Conservation (phyloP, 73 alveolate species). For the Paramecium caudatum region DNA sequence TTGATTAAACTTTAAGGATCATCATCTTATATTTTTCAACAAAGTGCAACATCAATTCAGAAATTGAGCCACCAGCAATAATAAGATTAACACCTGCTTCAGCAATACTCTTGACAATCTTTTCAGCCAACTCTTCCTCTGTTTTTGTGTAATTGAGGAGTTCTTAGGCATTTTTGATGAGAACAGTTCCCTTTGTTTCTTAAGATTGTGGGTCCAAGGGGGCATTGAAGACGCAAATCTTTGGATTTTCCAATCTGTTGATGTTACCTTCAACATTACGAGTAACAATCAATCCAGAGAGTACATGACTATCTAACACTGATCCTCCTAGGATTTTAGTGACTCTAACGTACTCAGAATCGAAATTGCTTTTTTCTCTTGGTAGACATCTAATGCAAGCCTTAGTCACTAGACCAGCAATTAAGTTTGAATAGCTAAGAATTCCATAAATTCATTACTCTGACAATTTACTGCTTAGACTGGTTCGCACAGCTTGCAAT, state of each 20-base stretch:
- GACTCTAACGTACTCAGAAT: constrained; percentile 97
- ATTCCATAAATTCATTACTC: constrained; percentile 1
- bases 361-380: constrained; percentile 85
- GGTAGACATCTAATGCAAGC: constrained; percentile 84
- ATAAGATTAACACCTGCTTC: constrained; percentile 97
- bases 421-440: constrained; percentile 62
- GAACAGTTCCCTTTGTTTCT: constrained; percentile 98
- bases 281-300: constrained; percentile 94
- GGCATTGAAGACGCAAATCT: constrained; percentile 96
- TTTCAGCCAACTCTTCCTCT: constrained; percentile 96
- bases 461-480: constrained; percentile 91
- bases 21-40: constrained; percentile 97
- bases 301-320: constrained; percentile 89
- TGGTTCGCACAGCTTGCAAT: constrained; percentile 88
- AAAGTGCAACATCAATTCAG: constrained; percentile 96
- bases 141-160: constrained; percentile 96
- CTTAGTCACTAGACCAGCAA: constrained; percentile 66
- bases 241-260: constrained; percentile 92
- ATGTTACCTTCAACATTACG: constrained; percentile 94
- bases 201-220: constrained; percentile 96
- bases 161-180: constrained; percentile 96
- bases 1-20: constrained; percentile 94
- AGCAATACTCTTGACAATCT: constrained; percentile 89
- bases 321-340: constrained; percentile 97
- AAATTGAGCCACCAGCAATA: constrained; percentile 95